phyloP scores from a whole-genome alignment of 768 basidiomycete species.

The Lactarius quietus region DNA sequence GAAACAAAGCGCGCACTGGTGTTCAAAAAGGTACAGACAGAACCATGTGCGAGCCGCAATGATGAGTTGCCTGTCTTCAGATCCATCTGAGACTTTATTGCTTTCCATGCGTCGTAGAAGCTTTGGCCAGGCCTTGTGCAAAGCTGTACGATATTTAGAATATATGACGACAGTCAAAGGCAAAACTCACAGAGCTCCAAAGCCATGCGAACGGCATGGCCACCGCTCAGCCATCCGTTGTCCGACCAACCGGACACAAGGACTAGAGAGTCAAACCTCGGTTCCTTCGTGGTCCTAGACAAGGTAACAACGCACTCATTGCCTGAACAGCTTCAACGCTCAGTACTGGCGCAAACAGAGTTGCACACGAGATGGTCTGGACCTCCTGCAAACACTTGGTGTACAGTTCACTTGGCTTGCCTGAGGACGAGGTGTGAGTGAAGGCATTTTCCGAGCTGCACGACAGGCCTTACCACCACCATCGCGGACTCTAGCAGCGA shows the following conservation, averaged over 20 bases:
- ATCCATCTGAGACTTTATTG: constrained; percentile 51
- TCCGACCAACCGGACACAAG: constrained; percentile 93
- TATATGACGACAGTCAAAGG: not conserved
- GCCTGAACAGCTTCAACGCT: constrained; percentile 88
- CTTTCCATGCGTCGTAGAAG: constrained; percentile 74
- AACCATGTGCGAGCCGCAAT: constrained; percentile 88
- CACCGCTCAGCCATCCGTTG: constrained; percentile 92
- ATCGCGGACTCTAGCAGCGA: constrained; percentile 85
- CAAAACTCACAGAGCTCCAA: constrained; percentile 78
- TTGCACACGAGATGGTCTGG: constrained; percentile 77
- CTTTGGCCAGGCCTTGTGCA: constrained; percentile 90
- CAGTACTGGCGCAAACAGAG: constrained; percentile 82
- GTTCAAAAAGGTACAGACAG: constrained; percentile 89
- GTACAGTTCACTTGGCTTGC: constrained; percentile 71
- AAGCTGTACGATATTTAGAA: constrained; percentile 43
- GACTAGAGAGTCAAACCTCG: constrained; percentile 44
- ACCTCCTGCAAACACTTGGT: constrained; percentile 77
- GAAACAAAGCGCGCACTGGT: constrained; percentile 64
- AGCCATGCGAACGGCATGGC: constrained; percentile 96
- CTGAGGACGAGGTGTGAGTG: constrained; percentile 37
- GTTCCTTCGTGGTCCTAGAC: not conserved
- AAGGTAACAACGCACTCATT: constrained; percentile 62
- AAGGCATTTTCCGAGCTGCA: not conserved
- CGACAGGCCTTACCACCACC: constrained; percentile 63
- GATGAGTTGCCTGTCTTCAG: constrained; percentile 74